Evolutionary conservation across 768 basidiomycete species (phyloP).

Genomic region (Amanita fuliginea): DNA sequence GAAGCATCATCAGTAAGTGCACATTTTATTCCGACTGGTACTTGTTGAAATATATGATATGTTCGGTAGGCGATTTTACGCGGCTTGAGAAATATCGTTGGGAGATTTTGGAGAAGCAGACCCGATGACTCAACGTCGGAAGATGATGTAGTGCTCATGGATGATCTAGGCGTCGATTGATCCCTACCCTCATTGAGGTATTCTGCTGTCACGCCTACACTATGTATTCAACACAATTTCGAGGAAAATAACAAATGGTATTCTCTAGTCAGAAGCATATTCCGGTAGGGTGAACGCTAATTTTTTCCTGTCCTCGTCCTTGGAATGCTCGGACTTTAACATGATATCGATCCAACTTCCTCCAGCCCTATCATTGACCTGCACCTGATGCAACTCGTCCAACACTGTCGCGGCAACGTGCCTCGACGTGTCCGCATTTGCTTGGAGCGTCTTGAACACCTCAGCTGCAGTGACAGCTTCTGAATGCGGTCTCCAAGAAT

Average conservation of each 20-base stretch:
- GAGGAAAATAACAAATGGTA: too few species aligned
- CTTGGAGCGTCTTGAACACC: constrained; percentile 78
- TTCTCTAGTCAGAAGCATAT: constrained; percentile 47
- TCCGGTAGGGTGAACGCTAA: constrained; percentile 68
- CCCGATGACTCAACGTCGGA: constrained; percentile 30
- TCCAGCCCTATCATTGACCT: constrained; percentile 29
- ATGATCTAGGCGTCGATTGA: constrained; percentile 23
- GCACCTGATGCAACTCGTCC: constrained; percentile 55
- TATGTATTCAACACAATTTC: background rate
- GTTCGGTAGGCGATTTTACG: constrained; percentile 45
- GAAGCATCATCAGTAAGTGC: constrained; percentile 40
- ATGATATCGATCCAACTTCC: constrained; percentile 83
- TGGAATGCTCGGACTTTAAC: constrained; percentile 47
- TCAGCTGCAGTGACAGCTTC: constrained; percentile 84
- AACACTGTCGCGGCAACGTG: constrained; percentile 61
- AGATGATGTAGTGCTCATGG: constrained; percentile 21
- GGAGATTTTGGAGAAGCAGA: constrained; percentile 38
- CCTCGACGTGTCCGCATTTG: constrained; percentile 82
- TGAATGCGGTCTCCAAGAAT: constrained; percentile 80
- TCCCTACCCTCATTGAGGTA: background rate
- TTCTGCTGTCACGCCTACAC: background rate
- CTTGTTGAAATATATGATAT: background rate
- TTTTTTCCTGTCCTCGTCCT: constrained; percentile 52
- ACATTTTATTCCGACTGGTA: background rate
- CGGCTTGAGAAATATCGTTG: constrained; percentile 45